A percentile compares a stretch with the other conserved stretches of the same genome.
Conservation (phyloP, 1,139 yeast genomes). For the Hyphopichia pseudoburtonii region DNA sequence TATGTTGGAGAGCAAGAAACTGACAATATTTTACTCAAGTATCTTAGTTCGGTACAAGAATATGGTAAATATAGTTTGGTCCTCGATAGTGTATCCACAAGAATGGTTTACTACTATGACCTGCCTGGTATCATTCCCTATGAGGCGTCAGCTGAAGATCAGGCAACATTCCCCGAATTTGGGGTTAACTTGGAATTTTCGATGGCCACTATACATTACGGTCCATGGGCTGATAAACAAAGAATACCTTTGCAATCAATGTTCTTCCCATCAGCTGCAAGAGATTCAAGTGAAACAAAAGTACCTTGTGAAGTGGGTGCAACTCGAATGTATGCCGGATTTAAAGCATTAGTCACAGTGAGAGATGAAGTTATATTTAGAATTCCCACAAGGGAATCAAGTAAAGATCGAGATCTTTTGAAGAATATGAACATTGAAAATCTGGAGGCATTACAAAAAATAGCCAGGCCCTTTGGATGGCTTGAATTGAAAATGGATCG, state of each 20-base stretch:
- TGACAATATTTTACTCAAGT: slow-evolving; percentile 31
- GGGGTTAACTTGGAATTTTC: slow-evolving; percentile 62
- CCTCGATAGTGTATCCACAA: slow-evolving; percentile 59
- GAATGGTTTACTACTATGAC: slow-evolving; percentile 66
- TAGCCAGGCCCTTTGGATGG: slow-evolving; percentile 82
- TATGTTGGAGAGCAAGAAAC: slow-evolving; percentile 38
- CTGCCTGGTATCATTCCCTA: slow-evolving; percentile 61
- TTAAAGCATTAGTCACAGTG: slow-evolving; percentile 52
- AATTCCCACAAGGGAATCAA: slow-evolving; percentile 79
- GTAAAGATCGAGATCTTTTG: slow-evolving; percentile 59
- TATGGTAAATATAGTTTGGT: slow-evolving; percentile 82
- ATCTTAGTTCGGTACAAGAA: slow-evolving; percentile 49
- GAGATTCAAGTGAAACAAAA: slow-evolving; percentile 53
- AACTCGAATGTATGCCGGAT: slow-evolving; percentile 54
- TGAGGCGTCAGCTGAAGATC: slow-evolving; percentile 7
- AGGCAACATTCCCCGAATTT: slow-evolving; percentile 54
- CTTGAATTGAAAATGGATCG: slow-evolving; percentile 65
- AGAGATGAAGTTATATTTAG: slow-evolving; percentile 71
- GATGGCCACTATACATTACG: slow-evolving; percentile 74
- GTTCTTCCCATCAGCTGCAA: slow-evolving; percentile 66
- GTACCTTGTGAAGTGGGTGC: slow-evolving; percentile 45
- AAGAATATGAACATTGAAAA: slow-evolving; percentile 12
- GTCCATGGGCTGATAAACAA: slow-evolving; percentile 96
- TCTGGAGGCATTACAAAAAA: slow-evolving; percentile 8
- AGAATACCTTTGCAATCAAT: slow-evolving; percentile 62